Base-by-base conservation (phyloP, 2,329 filamentous ascomycete species). In the Zymoseptoria tritici region DNA sequence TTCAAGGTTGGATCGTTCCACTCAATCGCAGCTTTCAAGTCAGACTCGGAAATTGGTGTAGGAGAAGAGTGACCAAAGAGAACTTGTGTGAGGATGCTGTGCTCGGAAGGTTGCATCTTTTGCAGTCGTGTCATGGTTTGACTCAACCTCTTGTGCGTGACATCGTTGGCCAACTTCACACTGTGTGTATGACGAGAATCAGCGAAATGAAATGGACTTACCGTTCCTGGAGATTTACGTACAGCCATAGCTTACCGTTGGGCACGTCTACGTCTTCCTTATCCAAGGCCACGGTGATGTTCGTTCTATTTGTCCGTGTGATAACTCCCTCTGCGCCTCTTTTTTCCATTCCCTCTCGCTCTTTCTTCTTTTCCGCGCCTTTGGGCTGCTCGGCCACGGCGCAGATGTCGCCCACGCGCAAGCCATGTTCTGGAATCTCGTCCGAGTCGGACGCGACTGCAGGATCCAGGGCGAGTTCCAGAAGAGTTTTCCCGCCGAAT, bases 401-500 rank as follows among this genome's bases (percentile, higher is more conserved):
- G 21, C 93, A 88, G 61, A 94, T 89, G 73, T 94, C 90, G 1
- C 90, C 90, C 0, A 84, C 81, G 2, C 89, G 81, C 56, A 94
- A 77, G 24, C 88, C 89, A 77, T 93, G 89, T 71, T 90, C 87
- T 1, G 87, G 86, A 20, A 93, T 77, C 4, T 76, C 70, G 51
- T 70, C 73, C 20, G 71, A 73, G 49, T 58, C 54, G 52, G 71
- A 74, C 3, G 83, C 80, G 1, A 87, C 82, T 0, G 91, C 89
- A n/a, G 83, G 76, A 69, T 97, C 93, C 0, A 85, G 79, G 16
- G 77, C 79, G 5, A 99, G 84, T 73, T 97, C 92, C 3, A 97
- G 78, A 1, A 99, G 88, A 0, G 90, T 91, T 64, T 91, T 89
- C n/a, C 94, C 94, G 16, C 92, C 94, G 46, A 97, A 80, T 0